Evolutionary conservation across 2,329 filamentous ascomycete genomes (phyloP), one percentile per base, ranked within the genome.

Genomic region (Colletotrichum sp.): DNA sequence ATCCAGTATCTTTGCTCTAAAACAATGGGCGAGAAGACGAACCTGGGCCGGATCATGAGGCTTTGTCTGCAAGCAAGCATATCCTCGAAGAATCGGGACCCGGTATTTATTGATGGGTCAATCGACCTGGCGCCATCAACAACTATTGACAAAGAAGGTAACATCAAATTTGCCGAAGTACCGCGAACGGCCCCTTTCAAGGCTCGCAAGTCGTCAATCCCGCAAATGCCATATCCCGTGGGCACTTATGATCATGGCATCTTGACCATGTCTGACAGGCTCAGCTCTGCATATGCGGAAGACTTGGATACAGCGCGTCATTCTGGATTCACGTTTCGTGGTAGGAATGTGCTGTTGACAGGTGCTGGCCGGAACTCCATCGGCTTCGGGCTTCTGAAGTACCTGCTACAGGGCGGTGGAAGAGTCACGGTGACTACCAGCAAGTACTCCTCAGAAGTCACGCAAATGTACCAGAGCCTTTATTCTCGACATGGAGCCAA

Each of bases 1-100:
- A 99, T 99, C 96, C 97, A 98, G 84, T 98, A 98, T 81, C 96
- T 99, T 87, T 98, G 98, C 83, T 97, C 98, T 82, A 97, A 98
- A 1, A 96, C 96, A 0, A 96, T 98, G 82, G 94, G 96, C 66
- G 97, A 97, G 75, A 97, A 98, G 87, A 99, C 97, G 2, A 98
- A 99, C 86, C 28, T 61, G 18, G 70, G 70, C 13, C 34, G 70
- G 6, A 60, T 67, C 15, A 72, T 72, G 70, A 52, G 52, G 34
- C n/a, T 72, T 15, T 72, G 70, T 26, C 36, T 67, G 4, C 52
- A 67, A 26, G 70, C 64, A 8, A 61, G 62, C 32, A 60, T 66
- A 10, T 67, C 55, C 5, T 66, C 62, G 4, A 67, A 72, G 16
- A 61, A 52, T 21, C 52, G 62, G n/a, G 70, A 72, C 2, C 52